A percentile compares a stretch with the other conserved stretches of the same genome.
phyloP scores from a whole-genome alignment of 192 early-diverging fungal species.

The Entomortierella beljakovae region DNA sequence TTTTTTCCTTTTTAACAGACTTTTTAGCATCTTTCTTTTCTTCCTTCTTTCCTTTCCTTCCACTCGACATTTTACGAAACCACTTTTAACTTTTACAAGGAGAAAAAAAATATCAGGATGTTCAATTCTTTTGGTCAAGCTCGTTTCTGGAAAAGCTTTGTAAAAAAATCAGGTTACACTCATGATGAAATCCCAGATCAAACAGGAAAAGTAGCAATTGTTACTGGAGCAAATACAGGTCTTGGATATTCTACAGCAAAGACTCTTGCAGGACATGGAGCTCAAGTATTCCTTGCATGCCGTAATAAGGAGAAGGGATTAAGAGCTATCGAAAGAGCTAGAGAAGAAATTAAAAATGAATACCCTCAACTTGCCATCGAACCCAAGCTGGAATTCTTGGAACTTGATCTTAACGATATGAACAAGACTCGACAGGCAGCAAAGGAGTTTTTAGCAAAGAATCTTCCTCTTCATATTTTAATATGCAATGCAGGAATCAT shows the following conservation, averaged over 20 bases:
- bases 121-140: neutral
- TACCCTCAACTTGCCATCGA: neutral
- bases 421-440: slow-evolving; percentile 25
- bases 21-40: no score
- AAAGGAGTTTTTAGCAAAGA: slow-evolving; percentile 31
- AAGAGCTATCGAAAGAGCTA: slow-evolving; percentile 18
- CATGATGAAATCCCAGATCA: slow-evolving; percentile 54
- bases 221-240: slow-evolving; percentile 62
- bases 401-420: slow-evolving; percentile 37
- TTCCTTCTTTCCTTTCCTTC: no score
- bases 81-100: no score
- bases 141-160: neutral
- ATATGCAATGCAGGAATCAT: slow-evolving; percentile 51
- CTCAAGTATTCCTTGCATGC: slow-evolving; percentile 34
- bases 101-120: no score
- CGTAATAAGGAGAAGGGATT: slow-evolving; percentile 8
- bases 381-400: slow-evolving; percentile 34
- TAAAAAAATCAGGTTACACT: slow-evolving; percentile 2
- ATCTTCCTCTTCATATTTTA: slow-evolving; percentile 57
- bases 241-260: slow-evolving; percentile 35
- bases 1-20: no score
- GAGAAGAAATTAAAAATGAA: slow-evolving; percentile 24
- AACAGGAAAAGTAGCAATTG: slow-evolving; percentile 56
- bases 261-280: slow-evolving; percentile 26
- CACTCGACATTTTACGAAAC: no score